Evolutionary conservation across 2,329 filamentous ascomycete species (phyloP).

Genomic region (Pyricularia grisea): DNA sequence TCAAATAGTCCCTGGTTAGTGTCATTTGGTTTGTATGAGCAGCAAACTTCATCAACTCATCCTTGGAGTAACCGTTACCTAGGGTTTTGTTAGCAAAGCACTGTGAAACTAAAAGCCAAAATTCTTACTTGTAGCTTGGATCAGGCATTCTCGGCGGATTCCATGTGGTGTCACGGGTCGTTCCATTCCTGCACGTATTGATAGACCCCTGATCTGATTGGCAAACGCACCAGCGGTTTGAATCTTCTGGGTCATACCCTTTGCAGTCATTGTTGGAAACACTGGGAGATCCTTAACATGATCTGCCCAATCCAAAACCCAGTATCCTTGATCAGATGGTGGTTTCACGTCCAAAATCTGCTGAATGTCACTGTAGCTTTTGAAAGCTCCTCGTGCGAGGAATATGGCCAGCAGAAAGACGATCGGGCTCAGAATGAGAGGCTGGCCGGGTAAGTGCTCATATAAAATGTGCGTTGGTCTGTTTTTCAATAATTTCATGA

Average conservation of each 20-base stretch:
- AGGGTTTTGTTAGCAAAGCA: neutral
- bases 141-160: neutral
- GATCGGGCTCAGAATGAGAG: neutral
- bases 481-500: neutral
- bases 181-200: slow-evolving; percentile 1
- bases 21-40: too few species aligned
- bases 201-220: neutral
- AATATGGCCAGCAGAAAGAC: neutral
- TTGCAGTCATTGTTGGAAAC: neutral
- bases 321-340: neutral
- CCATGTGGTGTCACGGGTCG: neutral
- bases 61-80: slow-evolving; percentile 1
- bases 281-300: neutral
- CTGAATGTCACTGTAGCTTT: neutral
- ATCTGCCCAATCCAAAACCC: slow-evolving; percentile 1
- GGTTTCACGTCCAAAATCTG: neutral
- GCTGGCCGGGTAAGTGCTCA: neutral
- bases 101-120: neutral
- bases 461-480: neutral
- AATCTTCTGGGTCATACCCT: neutral
- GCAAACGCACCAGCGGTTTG: neutral
- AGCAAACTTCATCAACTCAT: neutral
- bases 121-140: neutral
- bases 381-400: neutral
- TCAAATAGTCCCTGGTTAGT: too few species aligned